phyloP scores from a whole-genome alignment of 208 protist species.

The Leishmania tropica region DNA sequence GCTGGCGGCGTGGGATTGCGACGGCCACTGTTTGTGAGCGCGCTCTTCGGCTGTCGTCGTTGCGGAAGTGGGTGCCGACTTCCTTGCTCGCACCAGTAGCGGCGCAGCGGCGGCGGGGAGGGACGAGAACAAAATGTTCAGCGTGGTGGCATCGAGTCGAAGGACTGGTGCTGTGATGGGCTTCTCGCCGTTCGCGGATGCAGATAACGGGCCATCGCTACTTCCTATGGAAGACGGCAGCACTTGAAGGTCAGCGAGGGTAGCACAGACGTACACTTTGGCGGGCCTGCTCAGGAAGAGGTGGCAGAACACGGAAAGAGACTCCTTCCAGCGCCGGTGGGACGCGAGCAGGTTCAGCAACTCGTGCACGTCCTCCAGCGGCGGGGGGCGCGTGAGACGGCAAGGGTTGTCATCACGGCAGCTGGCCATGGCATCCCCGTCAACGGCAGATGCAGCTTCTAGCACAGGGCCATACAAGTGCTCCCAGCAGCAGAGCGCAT shows the following conservation, averaged over 20 bases:
- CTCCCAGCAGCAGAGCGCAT: constrained; percentile 29
- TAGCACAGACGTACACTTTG: constrained; percentile 16
- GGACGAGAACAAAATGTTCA: constrained; percentile 71
- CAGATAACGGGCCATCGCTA: background rate
- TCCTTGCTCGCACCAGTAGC: background rate
- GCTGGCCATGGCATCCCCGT: background rate
- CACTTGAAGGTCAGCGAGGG: background rate
- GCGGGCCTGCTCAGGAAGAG: constrained; percentile 38
- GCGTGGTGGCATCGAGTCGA: constrained; percentile 38
- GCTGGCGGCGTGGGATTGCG: background rate
- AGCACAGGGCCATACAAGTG: constrained; percentile 29
- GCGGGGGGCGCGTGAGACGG: constrained; percentile 2
- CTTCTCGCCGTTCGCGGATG: background rate
- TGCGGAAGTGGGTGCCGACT: background rate
- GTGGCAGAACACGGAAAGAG: constrained; percentile 44
- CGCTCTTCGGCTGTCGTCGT: background rate
- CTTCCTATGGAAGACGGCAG: background rate
- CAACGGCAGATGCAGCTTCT: background rate
- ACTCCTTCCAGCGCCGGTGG: constrained; percentile 33
- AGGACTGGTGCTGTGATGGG: constrained; percentile 1
- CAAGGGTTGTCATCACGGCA: background rate
- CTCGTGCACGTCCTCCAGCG: constrained; percentile 49
- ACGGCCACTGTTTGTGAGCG: background rate
- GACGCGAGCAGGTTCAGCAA: constrained; percentile 61
- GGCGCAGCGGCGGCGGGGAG: constrained; percentile 28